phyloP scores from a whole-genome alignment of 2,329 filamentous ascomycete species.

The Claviceps monticola region DNA sequence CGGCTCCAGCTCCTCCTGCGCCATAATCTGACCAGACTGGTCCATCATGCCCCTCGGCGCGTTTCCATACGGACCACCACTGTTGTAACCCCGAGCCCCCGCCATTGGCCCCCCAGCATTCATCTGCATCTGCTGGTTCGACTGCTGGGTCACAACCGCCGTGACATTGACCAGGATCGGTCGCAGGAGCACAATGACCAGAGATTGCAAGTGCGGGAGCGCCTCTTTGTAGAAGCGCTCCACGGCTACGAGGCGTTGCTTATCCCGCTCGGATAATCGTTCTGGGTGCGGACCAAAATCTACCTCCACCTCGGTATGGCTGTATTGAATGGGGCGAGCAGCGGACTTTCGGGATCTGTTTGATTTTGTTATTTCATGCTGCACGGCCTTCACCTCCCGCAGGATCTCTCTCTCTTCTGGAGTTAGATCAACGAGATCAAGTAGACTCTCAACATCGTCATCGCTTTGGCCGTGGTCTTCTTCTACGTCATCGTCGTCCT shows the following conservation, averaged over 20 bases:
- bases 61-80: constrained; percentile 23
- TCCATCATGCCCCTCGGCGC: constrained; percentile 18
- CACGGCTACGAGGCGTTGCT: constrained; percentile 55
- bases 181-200: constrained; percentile 86
- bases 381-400: constrained; percentile 26
- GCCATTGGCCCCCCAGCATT: constrained; percentile 20
- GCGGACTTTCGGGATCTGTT: not conserved
- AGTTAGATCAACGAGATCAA: constrained; percentile 31
- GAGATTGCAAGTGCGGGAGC: constrained; percentile 76
- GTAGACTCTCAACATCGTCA: constrained; percentile 32
- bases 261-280: constrained; percentile 37
- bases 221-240: constrained; percentile 70
- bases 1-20: constrained; percentile 30
- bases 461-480: constrained; percentile 22
- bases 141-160: constrained; percentile 56
- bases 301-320: constrained; percentile 11
- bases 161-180: constrained; percentile 79
- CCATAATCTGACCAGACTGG: constrained; percentile 17
- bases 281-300: constrained; percentile 35
- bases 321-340: not conserved
- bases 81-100: not conserved
- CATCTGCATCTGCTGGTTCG: constrained; percentile 25
- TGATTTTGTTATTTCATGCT: constrained; percentile 14
- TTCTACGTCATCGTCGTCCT: constrained; percentile 24
- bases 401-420: constrained; percentile 28